These are phyloP conservation scores for Phytophthora pisi DNA, from an alignment of 352 stramenopile genomes.

Conservation along the genomic window DNA sequence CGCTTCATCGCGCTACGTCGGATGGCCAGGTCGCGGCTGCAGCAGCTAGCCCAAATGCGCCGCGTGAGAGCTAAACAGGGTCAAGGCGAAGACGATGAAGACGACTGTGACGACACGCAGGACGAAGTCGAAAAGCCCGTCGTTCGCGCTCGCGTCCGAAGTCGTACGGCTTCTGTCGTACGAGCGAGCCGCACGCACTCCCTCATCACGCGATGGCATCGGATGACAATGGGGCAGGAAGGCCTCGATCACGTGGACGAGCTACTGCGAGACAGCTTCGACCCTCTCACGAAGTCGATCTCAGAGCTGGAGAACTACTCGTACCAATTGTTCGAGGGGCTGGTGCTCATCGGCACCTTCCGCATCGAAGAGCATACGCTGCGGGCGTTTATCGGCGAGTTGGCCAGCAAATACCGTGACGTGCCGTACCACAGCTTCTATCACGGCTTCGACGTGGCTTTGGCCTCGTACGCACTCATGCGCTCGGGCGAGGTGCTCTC, in stretches of 20 bases:
- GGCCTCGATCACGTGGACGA: slow-evolving; percentile 40
- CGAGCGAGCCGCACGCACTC: slow-evolving; percentile 51
- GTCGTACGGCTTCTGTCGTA: slow-evolving; percentile 49
- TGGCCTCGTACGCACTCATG: slow-evolving; percentile 70
- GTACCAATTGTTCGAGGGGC: slow-evolving; percentile 66
- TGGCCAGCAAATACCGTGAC: slow-evolving; percentile 65
- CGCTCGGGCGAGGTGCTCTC: slow-evolving; percentile 51
- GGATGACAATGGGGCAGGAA: slow-evolving; percentile 52
- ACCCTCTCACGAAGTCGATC: slow-evolving; percentile 63
- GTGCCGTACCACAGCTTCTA: slow-evolving; percentile 90
- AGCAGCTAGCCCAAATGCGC: slow-evolving; percentile 19
- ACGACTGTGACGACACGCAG: slow-evolving; percentile 15
- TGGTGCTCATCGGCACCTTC: slow-evolving; percentile 72
- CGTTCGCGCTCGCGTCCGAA: slow-evolving; percentile 29
- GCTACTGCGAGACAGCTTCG: slow-evolving; percentile 58
- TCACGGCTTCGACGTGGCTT: slow-evolving; percentile 82
- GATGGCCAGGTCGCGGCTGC: slow-evolving; percentile 13
- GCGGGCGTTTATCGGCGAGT: slow-evolving; percentile 56
- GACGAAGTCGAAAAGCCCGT: slow-evolving; percentile 22
- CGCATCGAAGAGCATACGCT: slow-evolving; percentile 57
- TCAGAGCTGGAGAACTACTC: slow-evolving; percentile 63
- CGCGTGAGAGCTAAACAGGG: slow-evolving; percentile 22
- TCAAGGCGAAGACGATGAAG: slow-evolving; percentile 46
- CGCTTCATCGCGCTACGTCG: slow-evolving; percentile 54
- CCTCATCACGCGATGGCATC: slow-evolving; percentile 67